Evolutionary conservation across 2,329 filamentous ascomycete genomes (phyloP), one percentile per base, ranked within the genome.

Genomic region (Stachybotrys chlorohalonatus): DNA sequence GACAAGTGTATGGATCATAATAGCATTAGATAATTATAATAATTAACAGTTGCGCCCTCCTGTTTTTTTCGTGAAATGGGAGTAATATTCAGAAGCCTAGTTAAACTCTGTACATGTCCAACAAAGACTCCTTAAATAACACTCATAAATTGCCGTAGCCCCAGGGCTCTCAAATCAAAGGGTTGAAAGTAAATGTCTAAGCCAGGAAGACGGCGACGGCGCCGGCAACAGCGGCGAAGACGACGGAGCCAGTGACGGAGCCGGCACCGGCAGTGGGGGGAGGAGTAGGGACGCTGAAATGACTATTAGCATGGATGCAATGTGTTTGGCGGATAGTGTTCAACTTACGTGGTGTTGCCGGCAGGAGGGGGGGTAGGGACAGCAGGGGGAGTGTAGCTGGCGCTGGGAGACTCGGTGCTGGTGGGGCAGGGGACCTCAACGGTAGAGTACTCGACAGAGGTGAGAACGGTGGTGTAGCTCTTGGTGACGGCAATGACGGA

Each of bases 201-300:
- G 75, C 76, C 65, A 84, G 70, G 72, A 77, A 63, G 66, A 80
- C 70, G 66, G 78, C 80, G 58, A 72, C 75, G 54, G 79, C 66
- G 72, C 78, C 80, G 70, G 76, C 80, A 51, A 71, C 74, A 60
- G 75, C 80, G 68, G 80, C 81, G 65, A 82, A 70, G 65, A 76
- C 58, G 66, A 74, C 75, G 58, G 80, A 82, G 73, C 75, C 78
- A 58, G 73, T 73, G 63, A 83, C 66, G 65, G 75, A 73, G 63
- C 73, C 72, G 60, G 80, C 81, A 67, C 77, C 81, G 60, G 74
- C 79, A 52, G 75, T 79, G 63, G 76, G 70, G 58, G 66, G 63
- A 57, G 70, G 67, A 59, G 68, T 63, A 59, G 62, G 58, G 55
- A 47, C 16, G 46, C 46, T 47, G 46, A 8, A 8, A 8, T 8